Evolutionary conservation across 768 basidiomycete genomes (phyloP), one percentile per base, ranked within the genome.

Genomic region (Russula sp.): DNA sequence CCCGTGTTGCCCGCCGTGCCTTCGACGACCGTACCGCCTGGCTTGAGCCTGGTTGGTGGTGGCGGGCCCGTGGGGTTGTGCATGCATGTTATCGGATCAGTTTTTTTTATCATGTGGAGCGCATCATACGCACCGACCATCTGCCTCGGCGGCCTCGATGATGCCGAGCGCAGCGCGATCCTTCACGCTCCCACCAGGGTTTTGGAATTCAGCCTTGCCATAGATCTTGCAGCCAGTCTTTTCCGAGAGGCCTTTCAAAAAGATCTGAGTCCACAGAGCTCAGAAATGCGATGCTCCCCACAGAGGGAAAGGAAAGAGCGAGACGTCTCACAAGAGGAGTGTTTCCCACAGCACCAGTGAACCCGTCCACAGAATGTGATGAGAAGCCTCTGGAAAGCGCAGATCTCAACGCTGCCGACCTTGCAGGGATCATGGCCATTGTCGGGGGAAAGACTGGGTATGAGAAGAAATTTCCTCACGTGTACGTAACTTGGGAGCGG

Each of bases 1-100:
- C 95, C 96, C 8, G 96, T 99, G 77, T 99, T 99, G 16, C 96
- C 96, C 42, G 96, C 96, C 3, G 96, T 99, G 3, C 96, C 96
- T 73, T 99, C 96, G 5, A 99, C 93, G 60, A 99, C 86, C 2
- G 94, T 98, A 1, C 96, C 96, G n/a, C 95, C 96, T 1, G 92
- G 84, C 70, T 86, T 83, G 61, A 99, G 79, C 48, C 93, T 89
- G 60, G 11, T 18, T n/a, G n/a, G n/a, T n/a, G n/a, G n/a, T n/a
- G n/a, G n/a, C n/a, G n/a, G n/a, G n/a, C n/a, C n/a, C n/a, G n/a
- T n/a, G n/a, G n/a, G n/a, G n/a, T n/a, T n/a, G n/a, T n/a, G n/a
- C n/a, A n/a, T n/a, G n/a, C n/a, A n/a, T n/a, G n/a, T n/a, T n/a
- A 42, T 42, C 7, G 41, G 16, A 14, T 42, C 41, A 51, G 2